A percentile compares a stretch with the other conserved stretches of the same genome.
Conservation (phyloP, 768 basidiomycete genomes). For the Gloeopeniophorella convolvens region DNA sequence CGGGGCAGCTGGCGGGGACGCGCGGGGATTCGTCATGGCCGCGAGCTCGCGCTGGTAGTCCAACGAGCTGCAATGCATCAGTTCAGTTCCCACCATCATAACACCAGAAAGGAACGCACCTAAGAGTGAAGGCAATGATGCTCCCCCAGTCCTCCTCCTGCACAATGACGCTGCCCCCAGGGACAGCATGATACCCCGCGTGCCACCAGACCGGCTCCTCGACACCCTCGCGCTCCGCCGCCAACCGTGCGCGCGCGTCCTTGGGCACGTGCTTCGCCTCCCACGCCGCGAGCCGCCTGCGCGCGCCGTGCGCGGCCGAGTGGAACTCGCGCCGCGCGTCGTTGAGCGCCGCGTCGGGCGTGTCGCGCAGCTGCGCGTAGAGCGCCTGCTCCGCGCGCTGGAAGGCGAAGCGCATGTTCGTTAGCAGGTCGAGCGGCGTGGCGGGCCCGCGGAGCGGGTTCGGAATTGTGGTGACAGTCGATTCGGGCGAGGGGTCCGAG, state of each 20-base stretch:
- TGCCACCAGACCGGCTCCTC: slow-evolving; percentile 65
- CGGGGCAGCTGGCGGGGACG: neutral
- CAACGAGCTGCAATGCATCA: slow-evolving; percentile 36
- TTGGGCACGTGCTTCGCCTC: slow-evolving; percentile 53
- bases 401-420: slow-evolving; percentile 48
- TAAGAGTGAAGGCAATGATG: slow-evolving; percentile 70
- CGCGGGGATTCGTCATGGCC: slow-evolving; percentile 22
- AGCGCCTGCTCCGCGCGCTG: slow-evolving; percentile 53
- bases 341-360: slow-evolving; percentile 44
- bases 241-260: slow-evolving; percentile 19
- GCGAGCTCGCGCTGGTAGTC: slow-evolving; percentile 48
- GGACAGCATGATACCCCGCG: slow-evolving; percentile 52
- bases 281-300: slow-evolving; percentile 53
- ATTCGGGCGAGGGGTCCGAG: neutral
- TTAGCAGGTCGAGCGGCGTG: slow-evolving; percentile 37
- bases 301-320: slow-evolving; percentile 44
- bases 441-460: slow-evolving; percentile 20
- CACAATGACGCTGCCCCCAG: slow-evolving; percentile 60
- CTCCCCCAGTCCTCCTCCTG: slow-evolving; percentile 72
- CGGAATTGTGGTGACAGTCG: slow-evolving; percentile 21
- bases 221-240: slow-evolving; percentile 20
- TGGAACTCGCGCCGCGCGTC: slow-evolving; percentile 56
- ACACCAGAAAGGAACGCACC: slow-evolving; percentile 33
- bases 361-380: slow-evolving; percentile 47
- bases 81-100: slow-evolving; percentile 1